Evolutionary conservation across 2,329 filamentous ascomycete species (phyloP).

Genomic region (Amphichorda felina): DNA sequence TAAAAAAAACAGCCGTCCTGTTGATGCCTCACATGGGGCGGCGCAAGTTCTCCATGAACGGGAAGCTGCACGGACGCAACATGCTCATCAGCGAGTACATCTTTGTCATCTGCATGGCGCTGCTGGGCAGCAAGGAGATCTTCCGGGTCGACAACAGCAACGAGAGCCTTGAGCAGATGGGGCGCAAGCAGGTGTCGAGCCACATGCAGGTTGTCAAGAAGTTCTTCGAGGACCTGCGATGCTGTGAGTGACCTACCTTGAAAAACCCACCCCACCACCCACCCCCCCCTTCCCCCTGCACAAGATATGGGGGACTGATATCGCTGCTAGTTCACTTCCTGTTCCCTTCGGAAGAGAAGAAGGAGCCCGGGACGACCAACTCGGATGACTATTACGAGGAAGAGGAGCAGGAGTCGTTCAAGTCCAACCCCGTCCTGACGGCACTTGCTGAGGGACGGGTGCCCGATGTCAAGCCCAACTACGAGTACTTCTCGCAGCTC

Average conservation of each 20-base stretch:
- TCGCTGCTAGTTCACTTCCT: slow-evolving; percentile 41
- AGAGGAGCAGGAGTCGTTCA: slow-evolving; percentile 41
- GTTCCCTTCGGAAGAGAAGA: slow-evolving; percentile 43
- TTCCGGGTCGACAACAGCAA: slow-evolving; percentile 30
- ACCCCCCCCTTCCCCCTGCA: too few relatives aligned
- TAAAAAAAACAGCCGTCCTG: slow-evolving; percentile 37
- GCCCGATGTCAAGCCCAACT: slow-evolving; percentile 47
- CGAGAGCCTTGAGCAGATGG: slow-evolving; percentile 32
- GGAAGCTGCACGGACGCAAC: slow-evolving; percentile 54
- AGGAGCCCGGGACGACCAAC: slow-evolving; percentile 48
- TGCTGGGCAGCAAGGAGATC: slow-evolving; percentile 28
- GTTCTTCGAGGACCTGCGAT: slow-evolving; percentile 49
- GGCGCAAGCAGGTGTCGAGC: slow-evolving; percentile 56
- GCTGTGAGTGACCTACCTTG: too few relatives aligned
- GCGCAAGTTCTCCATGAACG: slow-evolving; percentile 53
- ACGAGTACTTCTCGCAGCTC: slow-evolving; percentile 48
- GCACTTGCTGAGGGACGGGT: slow-evolving; percentile 46
- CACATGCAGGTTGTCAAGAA: slow-evolving; percentile 62
- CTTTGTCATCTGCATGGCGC: slow-evolving; percentile 27
- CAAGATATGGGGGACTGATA: too few relatives aligned
- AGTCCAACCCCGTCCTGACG: slow-evolving; percentile 51
- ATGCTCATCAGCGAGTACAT: slow-evolving; percentile 61
- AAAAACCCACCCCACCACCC: too few relatives aligned
- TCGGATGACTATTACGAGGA: slow-evolving; percentile 37
- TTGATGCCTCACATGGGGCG: slow-evolving; percentile 55